Base-by-base conservation (phyloP, 306 rosid genomes). In the Psophocarpus tetragonolobus region DNA sequence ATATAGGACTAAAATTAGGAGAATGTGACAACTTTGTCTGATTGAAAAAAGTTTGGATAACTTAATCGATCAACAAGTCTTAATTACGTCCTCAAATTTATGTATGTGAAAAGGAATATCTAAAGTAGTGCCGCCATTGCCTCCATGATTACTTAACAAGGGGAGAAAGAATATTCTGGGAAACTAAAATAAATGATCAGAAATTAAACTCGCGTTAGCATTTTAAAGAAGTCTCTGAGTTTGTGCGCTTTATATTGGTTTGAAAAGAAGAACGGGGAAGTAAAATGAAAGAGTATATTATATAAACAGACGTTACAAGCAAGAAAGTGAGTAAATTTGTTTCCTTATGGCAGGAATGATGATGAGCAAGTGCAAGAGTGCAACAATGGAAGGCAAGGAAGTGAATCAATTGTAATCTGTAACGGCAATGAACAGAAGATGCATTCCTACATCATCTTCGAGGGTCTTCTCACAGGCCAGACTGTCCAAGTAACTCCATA, bases 381-480 rank as follows among this genome's bases (percentile, higher is more conserved):
- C 41, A 26, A 38, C 75, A 39, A 68, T 74, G 78, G 69, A 73
- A 85, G 71, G 21, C 71, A 32, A 56, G 77, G 69, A 42, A 69
- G 53, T 58, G 33, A 56, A 33, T 45, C 82, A 4, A 27, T 50
- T 11, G 71, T 45, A 39, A 14, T 17, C 29, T 56, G 56, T 21
- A 63, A 75, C 23, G 50, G 74, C 2, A 38, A 74, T 78, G 86
- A 84, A 47, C 78, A 71, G 74, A 89, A 82, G 78, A 86, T 80
- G 21, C 79, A 81, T 67, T 69, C 91, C 42, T 89, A 73, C 85
- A 80, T 90, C 75, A 68, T 85, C 80, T 90, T 90, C 87, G 78
- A 83, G 63, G 93, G 85, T 70, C 53, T 90, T 77, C 83, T 83
- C 39, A 71, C 27, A 76, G 82, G 73, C 85, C 75, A 83, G 69